These are phyloP conservation scores for Odontarrhena argentea DNA, from an alignment of 345 rosid species.

Conservation along the genomic window DNA sequence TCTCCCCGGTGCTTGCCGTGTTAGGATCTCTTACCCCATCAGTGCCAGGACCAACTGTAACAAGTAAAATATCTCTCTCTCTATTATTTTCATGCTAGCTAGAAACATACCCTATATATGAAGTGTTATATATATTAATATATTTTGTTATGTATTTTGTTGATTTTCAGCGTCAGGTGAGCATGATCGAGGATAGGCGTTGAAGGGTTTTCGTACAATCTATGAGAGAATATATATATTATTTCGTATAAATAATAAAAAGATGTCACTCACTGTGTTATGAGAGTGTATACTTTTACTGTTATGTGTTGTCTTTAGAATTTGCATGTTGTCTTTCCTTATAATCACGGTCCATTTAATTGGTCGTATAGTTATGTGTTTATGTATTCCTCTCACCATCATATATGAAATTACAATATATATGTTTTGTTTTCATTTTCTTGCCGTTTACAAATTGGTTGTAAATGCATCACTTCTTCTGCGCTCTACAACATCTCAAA, in stretches of 20 bases:
- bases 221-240: constrained; percentile 5
- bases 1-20: constrained; percentile 55
- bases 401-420: constrained; percentile 29
- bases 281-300: constrained; percentile 17
- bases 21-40: constrained; percentile 62
- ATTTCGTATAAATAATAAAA: constrained; percentile 7
- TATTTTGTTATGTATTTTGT: constrained; percentile 7
- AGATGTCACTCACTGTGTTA: constrained; percentile 20
- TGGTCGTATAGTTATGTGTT: constrained; percentile 11
- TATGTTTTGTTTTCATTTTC: constrained; percentile 16
- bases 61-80: constrained; percentile 37
- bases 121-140: constrained; percentile 4
- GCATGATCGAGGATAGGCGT: constrained; percentile 2
- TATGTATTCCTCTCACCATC: constrained; percentile 13
- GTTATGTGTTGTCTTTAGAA: constrained; percentile 8
- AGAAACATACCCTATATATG: too few species aligned
- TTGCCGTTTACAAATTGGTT: background rate
- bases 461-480: background rate
- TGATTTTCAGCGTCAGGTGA: constrained; percentile 37
- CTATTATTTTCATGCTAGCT: background rate
- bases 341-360: constrained; percentile 22
- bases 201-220: constrained; percentile 20
- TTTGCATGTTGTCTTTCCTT: constrained; percentile 5
- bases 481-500: background rate
- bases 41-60: constrained; percentile 53